Percentiles rank a stretch among this genome's conserved stretches.
These are phyloP conservation scores for Podila epicladia DNA, from an alignment of 192 early-diverging fungal species.

Conservation along the genomic window DNA sequence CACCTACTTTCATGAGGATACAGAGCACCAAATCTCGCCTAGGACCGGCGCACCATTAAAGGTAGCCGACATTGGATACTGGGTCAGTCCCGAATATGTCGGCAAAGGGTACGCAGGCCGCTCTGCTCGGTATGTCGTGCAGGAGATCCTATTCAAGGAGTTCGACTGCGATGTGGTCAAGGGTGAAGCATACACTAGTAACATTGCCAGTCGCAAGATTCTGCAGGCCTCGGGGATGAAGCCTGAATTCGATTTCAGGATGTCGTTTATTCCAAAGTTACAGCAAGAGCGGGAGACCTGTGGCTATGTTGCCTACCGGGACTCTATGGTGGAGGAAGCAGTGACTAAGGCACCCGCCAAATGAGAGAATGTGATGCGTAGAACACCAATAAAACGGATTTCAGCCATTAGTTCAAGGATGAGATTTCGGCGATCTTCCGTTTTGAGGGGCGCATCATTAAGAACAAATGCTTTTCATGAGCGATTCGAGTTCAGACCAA, in stretches of 20 bases:
- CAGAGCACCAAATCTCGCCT: conserved; percentile 3
- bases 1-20: conserved; percentile 3
- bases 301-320: conserved; percentile 7
- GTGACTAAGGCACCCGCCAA: too few species aligned
- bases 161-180: conserved; percentile 34
- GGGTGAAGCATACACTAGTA: conserved; percentile 20
- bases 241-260: conserved; percentile 17
- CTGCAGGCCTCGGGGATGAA: conserved; percentile 17
- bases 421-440: too few species aligned
- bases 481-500: not conserved
- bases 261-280: conserved; percentile 27
- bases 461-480: not conserved
- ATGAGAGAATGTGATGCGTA: not conserved
- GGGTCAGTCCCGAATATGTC: conserved; percentile 32
- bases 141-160: conserved; percentile 29
- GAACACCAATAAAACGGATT: not conserved
- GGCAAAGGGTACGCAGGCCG: conserved; percentile 19
- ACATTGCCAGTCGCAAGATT: conserved; percentile 23
- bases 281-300: conserved; percentile 15
- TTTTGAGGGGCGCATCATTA: too few species aligned
- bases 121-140: conserved; percentile 18
- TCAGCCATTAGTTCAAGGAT: too few species aligned
- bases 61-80: conserved; percentile 35
- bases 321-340: too few species aligned
- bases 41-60: conserved; percentile 2